Evolutionary conservation across 2,329 filamentous ascomycete species (phyloP).

Genomic region (Podosphaera xanthii): DNA sequence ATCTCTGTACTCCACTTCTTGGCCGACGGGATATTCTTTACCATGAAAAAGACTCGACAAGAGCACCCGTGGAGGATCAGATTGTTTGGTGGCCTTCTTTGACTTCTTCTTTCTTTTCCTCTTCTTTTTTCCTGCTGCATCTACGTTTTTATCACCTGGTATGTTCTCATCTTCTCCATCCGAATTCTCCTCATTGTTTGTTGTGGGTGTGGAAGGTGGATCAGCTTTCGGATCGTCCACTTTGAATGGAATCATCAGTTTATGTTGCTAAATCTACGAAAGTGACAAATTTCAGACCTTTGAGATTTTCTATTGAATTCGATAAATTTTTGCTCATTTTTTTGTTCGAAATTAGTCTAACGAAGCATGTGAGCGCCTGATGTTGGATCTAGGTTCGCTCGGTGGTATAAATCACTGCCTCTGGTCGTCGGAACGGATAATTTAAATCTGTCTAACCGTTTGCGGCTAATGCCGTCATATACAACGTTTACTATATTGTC

Average conservation of each 20-base stretch:
- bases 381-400: too few relatives aligned
- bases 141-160: conserved; percentile 6
- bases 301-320: too few relatives aligned
- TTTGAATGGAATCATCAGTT: conserved; percentile 5
- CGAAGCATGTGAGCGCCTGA: too few relatives aligned
- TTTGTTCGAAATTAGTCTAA: too few relatives aligned
- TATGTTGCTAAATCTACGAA: neutral
- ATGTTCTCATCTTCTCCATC: conserved; percentile 28
- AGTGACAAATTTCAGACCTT: neutral
- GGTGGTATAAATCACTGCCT: too few relatives aligned
- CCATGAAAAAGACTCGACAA: conserved; percentile 53
- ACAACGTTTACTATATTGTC: too few relatives aligned
- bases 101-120: conserved; percentile 59
- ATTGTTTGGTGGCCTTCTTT: conserved; percentile 41
- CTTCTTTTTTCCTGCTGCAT: conserved; percentile 32
- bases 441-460: too few relatives aligned
- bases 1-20: conserved; percentile 55
- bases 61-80: conserved; percentile 52
- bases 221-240: conserved; percentile 15
- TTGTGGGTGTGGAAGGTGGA: conserved; percentile 11
- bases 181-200: conserved; percentile 22
- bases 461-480: too few relatives aligned
- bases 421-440: too few relatives aligned
- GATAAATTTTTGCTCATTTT: too few relatives aligned
- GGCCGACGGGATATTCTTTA: conserved; percentile 50